phyloP scores from a whole-genome alignment of 495 filamentous ascomycete species.

The Pseudevernia furfuracea region DNA sequence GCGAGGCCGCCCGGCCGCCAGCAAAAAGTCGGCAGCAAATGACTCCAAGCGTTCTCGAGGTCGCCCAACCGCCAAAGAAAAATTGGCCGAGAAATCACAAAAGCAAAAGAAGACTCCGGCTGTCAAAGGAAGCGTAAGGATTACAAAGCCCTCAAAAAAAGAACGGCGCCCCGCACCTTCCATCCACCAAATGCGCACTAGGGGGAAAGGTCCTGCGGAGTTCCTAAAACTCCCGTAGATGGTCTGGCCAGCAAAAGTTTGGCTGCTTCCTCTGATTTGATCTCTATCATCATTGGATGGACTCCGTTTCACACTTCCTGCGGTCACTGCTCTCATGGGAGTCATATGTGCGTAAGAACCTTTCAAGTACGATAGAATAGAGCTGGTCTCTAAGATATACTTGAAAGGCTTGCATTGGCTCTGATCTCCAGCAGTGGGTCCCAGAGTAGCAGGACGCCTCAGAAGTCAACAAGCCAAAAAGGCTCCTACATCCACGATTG shows the following conservation, averaged over 20 bases:
- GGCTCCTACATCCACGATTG: neutral
- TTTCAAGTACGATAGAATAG: neutral
- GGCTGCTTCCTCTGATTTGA: neutral
- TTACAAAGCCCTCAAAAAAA: neutral
- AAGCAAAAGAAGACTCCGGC: neutral
- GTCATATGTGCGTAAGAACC: neutral
- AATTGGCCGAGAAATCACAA: neutral
- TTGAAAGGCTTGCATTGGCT: neutral
- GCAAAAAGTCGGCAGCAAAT: neutral
- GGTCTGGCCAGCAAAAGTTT: neutral
- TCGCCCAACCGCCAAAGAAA: neutral
- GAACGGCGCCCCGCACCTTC: neutral
- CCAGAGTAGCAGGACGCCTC: neutral
- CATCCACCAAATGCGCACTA: neutral
- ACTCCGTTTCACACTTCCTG: neutral
- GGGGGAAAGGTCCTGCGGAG: neutral
- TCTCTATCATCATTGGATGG: neutral
- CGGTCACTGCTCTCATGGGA: neutral
- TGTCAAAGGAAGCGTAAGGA: neutral
- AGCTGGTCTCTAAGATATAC: neutral
- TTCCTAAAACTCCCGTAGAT: neutral
- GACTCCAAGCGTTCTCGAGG: neutral
- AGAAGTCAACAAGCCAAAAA: neutral
- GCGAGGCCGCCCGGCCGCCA: neutral
- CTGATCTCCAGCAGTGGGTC: neutral